Percentiles rank a stretch among this genome's conserved stretches.
phyloP scores from a whole-genome alignment of 768 basidiomycete species.

The Amanita pallidorosea region DNA sequence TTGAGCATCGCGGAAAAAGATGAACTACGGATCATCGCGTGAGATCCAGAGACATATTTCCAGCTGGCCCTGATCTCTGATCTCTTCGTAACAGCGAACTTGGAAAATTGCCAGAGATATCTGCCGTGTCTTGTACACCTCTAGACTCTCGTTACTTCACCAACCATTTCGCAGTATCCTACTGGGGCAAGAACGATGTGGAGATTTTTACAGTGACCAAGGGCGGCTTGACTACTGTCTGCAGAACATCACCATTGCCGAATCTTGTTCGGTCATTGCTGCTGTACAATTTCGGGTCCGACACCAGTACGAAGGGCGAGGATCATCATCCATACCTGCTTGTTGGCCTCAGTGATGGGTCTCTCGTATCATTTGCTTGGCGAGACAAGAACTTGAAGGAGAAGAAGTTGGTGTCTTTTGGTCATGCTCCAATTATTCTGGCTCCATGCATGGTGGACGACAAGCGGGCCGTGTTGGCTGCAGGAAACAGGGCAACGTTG shows the following conservation, averaged over 20 bases:
- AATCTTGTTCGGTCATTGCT: slow-evolving; percentile 36
- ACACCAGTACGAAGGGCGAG: slow-evolving; percentile 18
- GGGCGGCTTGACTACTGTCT: slow-evolving; percentile 18
- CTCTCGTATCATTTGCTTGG: slow-evolving; percentile 47
- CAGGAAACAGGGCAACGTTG: slow-evolving; percentile 58
- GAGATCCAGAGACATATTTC: slow-evolving; percentile 7
- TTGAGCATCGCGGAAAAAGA: slow-evolving; percentile 36
- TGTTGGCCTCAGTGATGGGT: slow-evolving; percentile 69
- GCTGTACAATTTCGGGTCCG: slow-evolving; percentile 49
- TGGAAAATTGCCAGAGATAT: slow-evolving; percentile 38
- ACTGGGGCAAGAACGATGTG: slow-evolving; percentile 64
- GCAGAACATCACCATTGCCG: slow-evolving; percentile 25
- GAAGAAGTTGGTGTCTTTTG: slow-evolving; percentile 52
- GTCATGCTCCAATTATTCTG: slow-evolving; percentile 55
- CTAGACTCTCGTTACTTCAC: slow-evolving; percentile 40
- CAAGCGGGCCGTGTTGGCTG: slow-evolving; percentile 53
- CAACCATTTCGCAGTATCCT: slow-evolving; percentile 47
- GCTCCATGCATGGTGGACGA: slow-evolving; percentile 44
- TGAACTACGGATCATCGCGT: slow-evolving; percentile 22
- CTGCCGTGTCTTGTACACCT: slow-evolving; percentile 57
- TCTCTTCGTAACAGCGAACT: background rate
- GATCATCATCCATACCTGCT: slow-evolving; percentile 47
- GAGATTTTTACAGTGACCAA: slow-evolving; percentile 34
- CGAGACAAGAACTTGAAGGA: slow-evolving; percentile 31
- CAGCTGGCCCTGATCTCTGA: background rate